phyloP scores from a whole-genome alignment of 1,284 basidiomycete species.

The Termitomyces sp. region DNA sequence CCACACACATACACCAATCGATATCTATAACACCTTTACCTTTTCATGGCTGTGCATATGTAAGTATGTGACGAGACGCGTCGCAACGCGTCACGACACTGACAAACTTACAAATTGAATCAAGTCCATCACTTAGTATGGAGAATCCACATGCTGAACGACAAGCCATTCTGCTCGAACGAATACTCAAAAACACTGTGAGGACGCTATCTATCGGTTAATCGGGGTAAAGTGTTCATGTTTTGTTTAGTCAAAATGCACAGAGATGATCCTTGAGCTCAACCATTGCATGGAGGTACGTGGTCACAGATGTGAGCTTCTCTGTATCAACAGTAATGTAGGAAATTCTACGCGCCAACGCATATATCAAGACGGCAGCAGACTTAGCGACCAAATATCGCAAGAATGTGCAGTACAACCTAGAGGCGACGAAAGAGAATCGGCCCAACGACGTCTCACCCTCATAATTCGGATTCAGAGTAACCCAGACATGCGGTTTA shows the following conservation, averaged over 20 bases:
- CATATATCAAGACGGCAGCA: slow-evolving; percentile 68
- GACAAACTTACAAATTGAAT: neutral
- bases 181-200: slow-evolving; percentile 88
- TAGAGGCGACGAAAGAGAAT: slow-evolving; percentile 58
- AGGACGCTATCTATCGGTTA: slow-evolving; percentile 15
- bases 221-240: slow-evolving; percentile 8
- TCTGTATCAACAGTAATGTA: slow-evolving; percentile 24
- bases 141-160: slow-evolving; percentile 90
- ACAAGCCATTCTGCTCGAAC: slow-evolving; percentile 83
- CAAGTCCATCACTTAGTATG: slow-evolving; percentile 43
- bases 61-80: slow-evolving; percentile 12
- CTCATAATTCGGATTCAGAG: too few species aligned
- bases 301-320: neutral
- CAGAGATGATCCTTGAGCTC: slow-evolving; percentile 75
- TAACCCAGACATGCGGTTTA: too few species aligned
- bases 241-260: slow-evolving; percentile 62
- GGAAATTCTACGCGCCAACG: slow-evolving; percentile 71
- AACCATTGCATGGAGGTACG: slow-evolving; percentile 72
- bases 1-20: slow-evolving; percentile 5
- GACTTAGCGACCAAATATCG: slow-evolving; percentile 77
- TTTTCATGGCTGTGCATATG: too few species aligned
- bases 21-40: too few species aligned
- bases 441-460: slow-evolving; percentile 2
- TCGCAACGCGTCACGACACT: slow-evolving; percentile 11
- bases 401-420: slow-evolving; percentile 82